Conservation (phyloP, 805 yeast species). For the Barnettozyma wickerhamii region DNA sequence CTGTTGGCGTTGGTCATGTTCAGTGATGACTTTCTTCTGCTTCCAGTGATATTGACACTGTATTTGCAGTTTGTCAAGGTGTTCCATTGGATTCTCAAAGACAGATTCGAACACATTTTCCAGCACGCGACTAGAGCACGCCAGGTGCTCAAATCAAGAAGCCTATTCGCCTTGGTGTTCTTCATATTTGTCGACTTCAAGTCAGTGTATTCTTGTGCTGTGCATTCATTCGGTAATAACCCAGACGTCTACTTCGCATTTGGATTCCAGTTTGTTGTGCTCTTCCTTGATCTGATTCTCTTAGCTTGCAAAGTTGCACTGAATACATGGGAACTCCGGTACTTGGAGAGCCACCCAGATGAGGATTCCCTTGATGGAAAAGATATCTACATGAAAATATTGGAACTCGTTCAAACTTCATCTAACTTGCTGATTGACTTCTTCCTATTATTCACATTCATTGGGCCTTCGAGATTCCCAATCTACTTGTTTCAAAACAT, state of each 20-base stretch:
- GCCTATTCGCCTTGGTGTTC: slow-evolving; percentile 39
- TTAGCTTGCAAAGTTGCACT: slow-evolving; percentile 43
- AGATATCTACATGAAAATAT: slow-evolving; percentile 49
- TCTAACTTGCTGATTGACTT: slow-evolving; percentile 42
- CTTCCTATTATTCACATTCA: slow-evolving; percentile 42
- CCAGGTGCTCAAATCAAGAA: slow-evolving; percentile 33
- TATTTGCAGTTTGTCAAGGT: slow-evolving; percentile 52
- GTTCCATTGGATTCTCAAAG: slow-evolving; percentile 67
- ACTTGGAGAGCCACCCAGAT: slow-evolving; percentile 40
- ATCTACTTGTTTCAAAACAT: slow-evolving; percentile 47
- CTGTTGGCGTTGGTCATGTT: slow-evolving; percentile 54
- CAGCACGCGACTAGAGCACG: slow-evolving; percentile 36
- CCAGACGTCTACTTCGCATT: slow-evolving; percentile 60
- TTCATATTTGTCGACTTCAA: slow-evolving; percentile 48
- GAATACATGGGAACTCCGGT: slow-evolving; percentile 52
- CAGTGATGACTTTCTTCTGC: slow-evolving; percentile 41
- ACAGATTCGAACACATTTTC: slow-evolving; percentile 43
- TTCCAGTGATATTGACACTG: slow-evolving; percentile 36
- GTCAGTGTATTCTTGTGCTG: slow-evolving; percentile 52
- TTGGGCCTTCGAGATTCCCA: slow-evolving; percentile 41
- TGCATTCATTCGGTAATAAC: slow-evolving; percentile 31
- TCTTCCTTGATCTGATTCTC: slow-evolving; percentile 49
- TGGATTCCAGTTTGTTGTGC: slow-evolving; percentile 71
- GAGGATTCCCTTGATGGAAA: slow-evolving; percentile 76
- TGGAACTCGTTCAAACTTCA: slow-evolving; percentile 50